phyloP scores from a whole-genome alignment of 768 basidiomycete genomes.

The Antrodiella citrinella region DNA sequence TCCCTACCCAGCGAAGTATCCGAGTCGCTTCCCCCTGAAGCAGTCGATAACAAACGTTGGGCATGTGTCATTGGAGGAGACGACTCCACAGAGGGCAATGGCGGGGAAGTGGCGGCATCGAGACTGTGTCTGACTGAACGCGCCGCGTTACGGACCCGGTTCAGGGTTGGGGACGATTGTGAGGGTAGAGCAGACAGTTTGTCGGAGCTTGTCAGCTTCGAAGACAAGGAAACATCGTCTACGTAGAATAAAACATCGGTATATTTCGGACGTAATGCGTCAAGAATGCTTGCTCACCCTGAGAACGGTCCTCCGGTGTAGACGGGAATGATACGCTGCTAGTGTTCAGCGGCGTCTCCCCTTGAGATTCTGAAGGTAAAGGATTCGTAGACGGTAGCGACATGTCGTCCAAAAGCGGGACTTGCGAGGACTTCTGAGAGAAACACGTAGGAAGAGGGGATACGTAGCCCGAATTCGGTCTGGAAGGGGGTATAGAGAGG shows the following conservation, averaged over 20 bases:
- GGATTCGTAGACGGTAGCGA: too few relatives aligned
- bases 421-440: too few relatives aligned
- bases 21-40: conserved; percentile 20
- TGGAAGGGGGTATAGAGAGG: neutral
- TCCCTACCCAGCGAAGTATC: conserved; percentile 34
- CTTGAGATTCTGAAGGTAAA: neutral
- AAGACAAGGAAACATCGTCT: conserved; percentile 21
- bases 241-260: neutral
- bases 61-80: conserved; percentile 14
- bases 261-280: neutral
- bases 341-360: neutral
- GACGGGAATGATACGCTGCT: conserved; percentile 7
- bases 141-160: conserved; percentile 24
- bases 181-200: conserved; percentile 34
- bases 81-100: conserved; percentile 28
- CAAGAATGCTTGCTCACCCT: neutral
- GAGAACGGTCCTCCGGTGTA: neutral
- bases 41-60: conserved; percentile 12
- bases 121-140: conserved; percentile 27
- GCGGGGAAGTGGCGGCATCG: conserved; percentile 31
- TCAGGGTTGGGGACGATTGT: conserved; percentile 25
- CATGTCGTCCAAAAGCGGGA: too few relatives aligned
- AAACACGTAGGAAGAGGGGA: too few relatives aligned
- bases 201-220: conserved; percentile 35
- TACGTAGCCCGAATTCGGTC: too few relatives aligned